Evolutionary conservation across 805 yeast species (phyloP).

Genomic region (Spencermartinsiella europaea): DNA sequence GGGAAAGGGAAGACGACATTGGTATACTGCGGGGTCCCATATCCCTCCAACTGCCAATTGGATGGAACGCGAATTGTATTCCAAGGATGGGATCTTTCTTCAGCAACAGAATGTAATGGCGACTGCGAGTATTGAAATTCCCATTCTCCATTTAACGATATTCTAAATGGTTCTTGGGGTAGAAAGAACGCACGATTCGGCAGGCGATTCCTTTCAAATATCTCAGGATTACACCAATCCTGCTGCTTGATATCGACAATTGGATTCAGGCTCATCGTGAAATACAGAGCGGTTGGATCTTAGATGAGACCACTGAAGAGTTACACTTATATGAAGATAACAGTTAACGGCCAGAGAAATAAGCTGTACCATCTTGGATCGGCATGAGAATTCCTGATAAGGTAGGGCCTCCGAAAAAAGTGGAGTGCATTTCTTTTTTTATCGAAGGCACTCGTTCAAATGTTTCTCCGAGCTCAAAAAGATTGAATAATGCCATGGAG

Average conservation of each 20-base stretch:
- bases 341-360: too few relatives aligned
- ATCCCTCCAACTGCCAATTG: slow-evolving; percentile 32
- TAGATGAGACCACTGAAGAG: too few relatives aligned
- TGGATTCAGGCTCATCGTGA: too few relatives aligned
- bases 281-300: too few relatives aligned
- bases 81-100: slow-evolving; percentile 12
- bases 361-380: too few relatives aligned
- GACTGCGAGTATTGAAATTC: slow-evolving; percentile 12
- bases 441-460: too few relatives aligned
- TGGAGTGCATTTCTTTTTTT: too few relatives aligned
- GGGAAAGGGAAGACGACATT: slow-evolving; percentile 30
- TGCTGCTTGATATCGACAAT: not conserved
- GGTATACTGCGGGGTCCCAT: slow-evolving; percentile 32
- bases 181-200: not conserved
- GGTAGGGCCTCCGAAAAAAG: too few relatives aligned
- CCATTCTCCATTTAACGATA: slow-evolving; percentile 21
- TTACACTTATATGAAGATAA: too few relatives aligned
- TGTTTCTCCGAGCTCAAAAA: too few relatives aligned
- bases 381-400: too few relatives aligned
- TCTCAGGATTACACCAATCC: slow-evolving; percentile 1
- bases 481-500: too few relatives aligned
- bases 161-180: not conserved
- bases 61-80: slow-evolving; percentile 27
- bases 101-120: not conserved
- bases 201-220: not conserved